phyloP scores from a whole-genome alignment of 352 stramenopile genomes.

The Globisporangium apiculatum region DNA sequence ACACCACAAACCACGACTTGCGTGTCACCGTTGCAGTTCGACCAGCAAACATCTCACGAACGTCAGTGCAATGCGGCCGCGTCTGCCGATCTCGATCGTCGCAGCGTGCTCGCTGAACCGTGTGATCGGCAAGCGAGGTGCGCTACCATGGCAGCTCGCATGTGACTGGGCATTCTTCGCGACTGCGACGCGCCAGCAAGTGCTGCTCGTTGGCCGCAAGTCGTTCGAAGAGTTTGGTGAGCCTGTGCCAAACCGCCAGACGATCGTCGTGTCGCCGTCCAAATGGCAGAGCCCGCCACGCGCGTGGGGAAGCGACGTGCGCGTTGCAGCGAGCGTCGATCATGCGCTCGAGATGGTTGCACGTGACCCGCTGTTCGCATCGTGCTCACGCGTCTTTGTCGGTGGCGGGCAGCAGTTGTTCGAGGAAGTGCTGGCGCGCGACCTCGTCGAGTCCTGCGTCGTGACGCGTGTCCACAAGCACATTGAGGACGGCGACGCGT shows the following conservation, averaged over 20 bases:
- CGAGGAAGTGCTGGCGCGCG: slow-evolving; percentile 35
- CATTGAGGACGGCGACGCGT: slow-evolving; percentile 40
- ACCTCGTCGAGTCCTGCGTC: slow-evolving; percentile 47
- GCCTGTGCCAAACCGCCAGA: slow-evolving; percentile 41
- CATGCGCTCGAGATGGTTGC: slow-evolving; percentile 35
- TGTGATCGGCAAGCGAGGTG: slow-evolving; percentile 46
- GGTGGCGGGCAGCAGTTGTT: slow-evolving; percentile 56
- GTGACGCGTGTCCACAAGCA: slow-evolving; percentile 48
- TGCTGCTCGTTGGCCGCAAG: slow-evolving; percentile 53
- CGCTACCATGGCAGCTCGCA: slow-evolving; percentile 52
- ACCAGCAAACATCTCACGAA: no score
- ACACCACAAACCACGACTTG: no score
- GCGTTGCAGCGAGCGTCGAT: slow-evolving; percentile 28
- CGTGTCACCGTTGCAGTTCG: no score
- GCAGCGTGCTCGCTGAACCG: slow-evolving; percentile 63
- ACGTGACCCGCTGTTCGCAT: slow-evolving; percentile 22
- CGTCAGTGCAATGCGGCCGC: neutral
- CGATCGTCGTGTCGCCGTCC: slow-evolving; percentile 46
- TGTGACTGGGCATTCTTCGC: slow-evolving; percentile 70
- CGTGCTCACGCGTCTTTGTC: slow-evolving; percentile 46
- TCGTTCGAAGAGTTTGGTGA: slow-evolving; percentile 49
- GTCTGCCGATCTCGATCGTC: slow-evolving; percentile 51
- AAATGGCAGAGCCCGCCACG: slow-evolving; percentile 5
- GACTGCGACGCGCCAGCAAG: slow-evolving; percentile 36
- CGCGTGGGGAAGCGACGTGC: slow-evolving; percentile 14